A percentile compares a stretch with the other conserved stretches of the same genome.
Conservation (phyloP, 2,329 filamentous ascomycete genomes). For the Venturia carpophila region DNA sequence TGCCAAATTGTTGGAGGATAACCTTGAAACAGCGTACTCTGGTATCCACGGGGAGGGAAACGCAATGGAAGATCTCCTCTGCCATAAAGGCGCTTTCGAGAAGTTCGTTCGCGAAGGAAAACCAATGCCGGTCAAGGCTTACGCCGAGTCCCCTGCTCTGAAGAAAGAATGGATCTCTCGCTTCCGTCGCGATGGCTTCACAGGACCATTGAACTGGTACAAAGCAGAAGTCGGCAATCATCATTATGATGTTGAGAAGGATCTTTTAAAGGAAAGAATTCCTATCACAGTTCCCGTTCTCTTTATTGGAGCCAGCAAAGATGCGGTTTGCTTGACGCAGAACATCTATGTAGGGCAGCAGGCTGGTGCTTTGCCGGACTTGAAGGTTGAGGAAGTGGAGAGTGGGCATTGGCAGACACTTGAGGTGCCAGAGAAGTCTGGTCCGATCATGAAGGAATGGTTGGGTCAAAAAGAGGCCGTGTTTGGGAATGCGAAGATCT, state of each 20-base stretch:
- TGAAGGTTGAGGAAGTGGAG: slow-evolving; percentile 30
- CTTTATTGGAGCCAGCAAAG: slow-evolving; percentile 30
- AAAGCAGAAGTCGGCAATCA: slow-evolving; percentile 24
- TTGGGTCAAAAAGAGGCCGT: not conserved
- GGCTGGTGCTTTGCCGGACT: slow-evolving; percentile 26
- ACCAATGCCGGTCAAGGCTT: slow-evolving; percentile 28
- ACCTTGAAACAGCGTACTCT: slow-evolving; percentile 34
- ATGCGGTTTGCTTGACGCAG: slow-evolving; percentile 31
- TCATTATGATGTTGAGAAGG: slow-evolving; percentile 27
- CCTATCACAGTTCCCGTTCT: slow-evolving; percentile 32
- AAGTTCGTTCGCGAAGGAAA: slow-evolving; percentile 22
- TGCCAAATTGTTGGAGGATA: slow-evolving; percentile 31
- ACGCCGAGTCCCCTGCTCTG: slow-evolving; percentile 29
- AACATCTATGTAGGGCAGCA: slow-evolving; percentile 26
- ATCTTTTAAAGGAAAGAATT: slow-evolving; percentile 22
- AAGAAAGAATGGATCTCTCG: slow-evolving; percentile 30
- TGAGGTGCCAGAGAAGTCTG: slow-evolving; percentile 13
- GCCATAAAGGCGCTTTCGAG: slow-evolving; percentile 24
- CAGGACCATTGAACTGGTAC: slow-evolving; percentile 34
- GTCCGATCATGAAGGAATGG: slow-evolving; percentile 12
- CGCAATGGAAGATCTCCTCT: slow-evolving; percentile 31
- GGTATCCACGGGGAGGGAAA: slow-evolving; percentile 30
- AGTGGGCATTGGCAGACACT: slow-evolving; percentile 29
- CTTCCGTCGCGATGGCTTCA: slow-evolving; percentile 30
- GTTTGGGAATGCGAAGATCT: not conserved